A percentile compares a stretch with the other conserved stretches of the same genome.
These are phyloP conservation scores for Toxoplasma gondii DNA, from an alignment of 169 alveolate genomes.

Conservation along the genomic window DNA sequence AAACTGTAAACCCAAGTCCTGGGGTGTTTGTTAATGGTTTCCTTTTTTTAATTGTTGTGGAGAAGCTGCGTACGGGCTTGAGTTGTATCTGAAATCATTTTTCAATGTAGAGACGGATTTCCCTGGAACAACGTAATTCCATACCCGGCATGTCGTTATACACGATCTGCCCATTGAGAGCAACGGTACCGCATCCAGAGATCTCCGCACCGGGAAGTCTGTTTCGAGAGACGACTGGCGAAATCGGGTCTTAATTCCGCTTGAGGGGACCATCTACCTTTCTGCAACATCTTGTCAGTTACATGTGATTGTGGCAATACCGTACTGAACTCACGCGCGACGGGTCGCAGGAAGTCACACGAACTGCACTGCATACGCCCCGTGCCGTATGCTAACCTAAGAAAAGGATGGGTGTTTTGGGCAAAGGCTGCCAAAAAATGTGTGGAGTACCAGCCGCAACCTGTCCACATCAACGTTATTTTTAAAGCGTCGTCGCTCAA, in stretches of 20 bases:
- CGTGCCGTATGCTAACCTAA: slow-evolving; percentile 64
- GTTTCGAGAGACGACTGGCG: neutral
- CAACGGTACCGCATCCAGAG: slow-evolving; percentile 65
- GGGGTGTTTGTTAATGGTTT: neutral
- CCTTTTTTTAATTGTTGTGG: no score
- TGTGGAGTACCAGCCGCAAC: slow-evolving; percentile 60
- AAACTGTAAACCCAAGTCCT: neutral
- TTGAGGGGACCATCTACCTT: neutral
- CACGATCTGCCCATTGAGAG: slow-evolving; percentile 62
- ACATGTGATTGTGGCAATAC: neutral
- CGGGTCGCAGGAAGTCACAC: slow-evolving; percentile 53
- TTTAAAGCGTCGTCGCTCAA: neutral
- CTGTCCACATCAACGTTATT: neutral
- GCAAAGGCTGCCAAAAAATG: neutral
- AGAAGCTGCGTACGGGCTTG: neutral
- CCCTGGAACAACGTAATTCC: neutral
- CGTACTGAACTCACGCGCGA: slow-evolving; percentile 36
- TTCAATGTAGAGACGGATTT: neutral
- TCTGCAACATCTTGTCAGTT: neutral
- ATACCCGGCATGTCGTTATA: slow-evolving; percentile 25
- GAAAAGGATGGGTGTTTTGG: no score
- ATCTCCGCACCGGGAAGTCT: slow-evolving; percentile 65
- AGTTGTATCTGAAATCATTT: slow-evolving; percentile 2
- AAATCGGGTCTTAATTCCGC: no score
- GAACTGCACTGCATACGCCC: slow-evolving; percentile 67